Conservation (phyloP, 345 rosid genomes). For the Populus deltoides region DNA sequence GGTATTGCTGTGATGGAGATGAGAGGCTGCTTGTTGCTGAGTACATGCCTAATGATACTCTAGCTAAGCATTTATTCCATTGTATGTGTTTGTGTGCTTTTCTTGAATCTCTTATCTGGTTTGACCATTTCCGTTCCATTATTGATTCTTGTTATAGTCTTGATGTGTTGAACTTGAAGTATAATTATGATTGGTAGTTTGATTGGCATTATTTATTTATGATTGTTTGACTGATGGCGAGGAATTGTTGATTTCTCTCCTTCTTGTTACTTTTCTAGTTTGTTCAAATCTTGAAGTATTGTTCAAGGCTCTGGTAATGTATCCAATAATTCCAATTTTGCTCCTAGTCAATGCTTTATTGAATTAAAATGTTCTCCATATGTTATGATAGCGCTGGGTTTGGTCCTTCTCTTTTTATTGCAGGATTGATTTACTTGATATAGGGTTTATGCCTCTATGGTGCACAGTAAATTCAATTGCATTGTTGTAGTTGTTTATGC, state of each 20-base stretch:
- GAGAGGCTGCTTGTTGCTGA: conserved; percentile 98
- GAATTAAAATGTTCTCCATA: background rate
- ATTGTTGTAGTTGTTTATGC: too few relatives aligned
- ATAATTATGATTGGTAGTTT: background rate
- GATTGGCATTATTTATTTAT: background rate
- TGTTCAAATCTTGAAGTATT: conserved; percentile 3
- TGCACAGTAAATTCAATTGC: too few relatives aligned
- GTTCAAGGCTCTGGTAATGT: background rate
- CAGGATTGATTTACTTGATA: background rate
- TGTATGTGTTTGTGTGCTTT: conserved; percentile 40
- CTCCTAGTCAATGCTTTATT: conserved; percentile 7
- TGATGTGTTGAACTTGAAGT: background rate
- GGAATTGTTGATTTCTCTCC: background rate
- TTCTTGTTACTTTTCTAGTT: background rate
- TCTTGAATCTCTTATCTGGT: background rate
- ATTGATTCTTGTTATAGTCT: background rate
- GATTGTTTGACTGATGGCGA: background rate
- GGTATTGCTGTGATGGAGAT: conserved; percentile 94
- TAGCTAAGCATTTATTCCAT: conserved; percentile 93
- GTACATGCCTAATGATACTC: conserved; percentile 95
- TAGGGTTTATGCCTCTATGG: background rate
- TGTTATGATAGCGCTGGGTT: background rate
- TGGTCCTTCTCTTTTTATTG: background rate
- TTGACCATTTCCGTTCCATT: background rate
- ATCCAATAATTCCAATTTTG: background rate